Evolutionary conservation across 176 grass and related monocot species (phyloP).

Genomic region (Hsuehochloa calcarea): DNA sequence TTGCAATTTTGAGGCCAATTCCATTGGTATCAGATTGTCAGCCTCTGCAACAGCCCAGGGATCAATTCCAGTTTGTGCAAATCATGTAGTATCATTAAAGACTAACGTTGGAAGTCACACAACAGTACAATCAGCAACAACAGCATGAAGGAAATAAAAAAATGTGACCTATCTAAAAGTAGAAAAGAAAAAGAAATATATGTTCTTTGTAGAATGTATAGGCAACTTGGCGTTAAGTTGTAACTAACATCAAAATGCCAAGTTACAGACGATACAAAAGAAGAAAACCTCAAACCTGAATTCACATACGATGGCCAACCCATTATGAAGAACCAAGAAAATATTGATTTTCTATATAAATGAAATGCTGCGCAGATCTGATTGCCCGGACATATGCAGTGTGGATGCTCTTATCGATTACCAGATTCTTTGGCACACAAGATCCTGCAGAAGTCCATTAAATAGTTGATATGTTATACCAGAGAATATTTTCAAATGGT

Average conservation of each 20-base stretch:
- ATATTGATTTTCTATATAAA: constrained; percentile 99
- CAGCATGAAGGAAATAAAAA: constrained; percentile 7
- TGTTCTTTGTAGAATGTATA: background rate
- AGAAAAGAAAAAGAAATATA: background rate
- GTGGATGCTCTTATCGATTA: constrained; percentile 96
- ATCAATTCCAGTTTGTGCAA: background rate
- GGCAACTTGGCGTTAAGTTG: background rate
- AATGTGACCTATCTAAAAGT: constrained; percentile 24
- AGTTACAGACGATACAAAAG: background rate
- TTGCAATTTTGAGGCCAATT: constrained; percentile 91
- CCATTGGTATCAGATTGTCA: constrained; percentile 95
- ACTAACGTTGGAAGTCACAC: background rate
- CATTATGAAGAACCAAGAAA: constrained; percentile 96
- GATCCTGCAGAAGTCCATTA: constrained; percentile 63
- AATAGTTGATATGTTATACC: background rate
- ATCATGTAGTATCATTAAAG: constrained; percentile 5
- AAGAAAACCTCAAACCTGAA: constrained; percentile 49
- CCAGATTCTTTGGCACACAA: constrained; percentile 83
- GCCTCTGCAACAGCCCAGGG: constrained; percentile 49
- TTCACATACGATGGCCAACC: constrained; percentile 83
- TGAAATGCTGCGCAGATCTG: constrained; percentile 93
- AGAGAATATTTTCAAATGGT: constrained; percentile 13
- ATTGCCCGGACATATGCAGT: constrained; percentile 93
- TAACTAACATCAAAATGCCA: background rate
- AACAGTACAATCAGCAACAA: background rate